Percentiles rank a stretch among this genome's conserved stretches.
Conservation (phyloP, 192 early-diverging fungal genomes). For the Backusella sp. region DNA sequence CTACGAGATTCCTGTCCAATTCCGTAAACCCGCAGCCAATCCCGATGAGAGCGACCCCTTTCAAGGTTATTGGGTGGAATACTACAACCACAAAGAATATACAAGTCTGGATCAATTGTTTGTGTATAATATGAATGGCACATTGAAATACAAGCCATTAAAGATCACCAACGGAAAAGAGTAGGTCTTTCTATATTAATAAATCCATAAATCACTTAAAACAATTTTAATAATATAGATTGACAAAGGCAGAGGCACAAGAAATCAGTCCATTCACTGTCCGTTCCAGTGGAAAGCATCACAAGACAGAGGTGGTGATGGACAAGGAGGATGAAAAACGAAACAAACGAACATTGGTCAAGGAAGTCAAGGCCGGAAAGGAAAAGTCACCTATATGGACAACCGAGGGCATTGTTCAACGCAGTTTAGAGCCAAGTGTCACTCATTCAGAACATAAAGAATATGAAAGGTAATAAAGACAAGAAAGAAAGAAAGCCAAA, state of each 20-base stretch:
- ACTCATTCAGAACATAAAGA: slow-evolving; percentile 51
- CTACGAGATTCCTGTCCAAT: slow-evolving; percentile 30
- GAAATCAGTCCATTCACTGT: slow-evolving; percentile 45
- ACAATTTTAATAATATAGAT: not conserved
- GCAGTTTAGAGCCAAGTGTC: slow-evolving; percentile 55
- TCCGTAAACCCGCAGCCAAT: slow-evolving; percentile 16
- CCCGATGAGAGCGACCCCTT: slow-evolving; percentile 34
- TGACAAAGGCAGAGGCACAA: slow-evolving; percentile 24
- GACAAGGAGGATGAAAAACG: slow-evolving; percentile 25
- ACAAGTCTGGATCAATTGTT: slow-evolving; percentile 80
- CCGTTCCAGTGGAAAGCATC: slow-evolving; percentile 17
- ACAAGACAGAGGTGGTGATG: not conserved
- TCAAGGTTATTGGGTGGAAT: slow-evolving; percentile 80
- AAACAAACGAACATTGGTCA: slow-evolving; percentile 34
- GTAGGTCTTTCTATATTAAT: not conserved
- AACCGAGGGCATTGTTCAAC: slow-evolving; percentile 43
- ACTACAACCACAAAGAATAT: slow-evolving; percentile 78
- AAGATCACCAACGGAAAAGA: slow-evolving; percentile 17
- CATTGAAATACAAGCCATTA: slow-evolving; percentile 50
- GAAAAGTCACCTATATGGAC: slow-evolving; percentile 43
- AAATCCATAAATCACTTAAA: not conserved
- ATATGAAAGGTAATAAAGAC: slow-evolving; percentile 52
- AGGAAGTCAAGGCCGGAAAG: slow-evolving; percentile 37
- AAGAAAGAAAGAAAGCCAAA: not conserved
- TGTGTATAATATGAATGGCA: slow-evolving; percentile 86